These are phyloP conservation scores for Teunomyces atbi DNA, from an alignment of 805 yeast species.

Conservation along the genomic window DNA sequence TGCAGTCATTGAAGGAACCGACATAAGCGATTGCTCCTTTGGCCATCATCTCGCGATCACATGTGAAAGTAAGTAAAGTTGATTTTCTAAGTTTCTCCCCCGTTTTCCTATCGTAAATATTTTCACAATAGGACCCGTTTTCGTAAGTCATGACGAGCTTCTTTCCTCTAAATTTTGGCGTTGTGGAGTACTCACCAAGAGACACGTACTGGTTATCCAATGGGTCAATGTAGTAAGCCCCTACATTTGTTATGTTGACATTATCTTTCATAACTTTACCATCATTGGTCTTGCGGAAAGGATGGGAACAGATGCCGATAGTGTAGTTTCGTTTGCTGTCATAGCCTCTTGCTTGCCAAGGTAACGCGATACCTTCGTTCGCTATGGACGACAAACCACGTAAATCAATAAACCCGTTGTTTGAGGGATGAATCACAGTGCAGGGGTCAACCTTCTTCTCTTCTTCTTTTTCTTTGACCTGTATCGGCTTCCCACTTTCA, in stretches of 20 bases:
- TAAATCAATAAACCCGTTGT: conserved; percentile 53
- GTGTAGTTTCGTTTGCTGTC: conserved; percentile 74
- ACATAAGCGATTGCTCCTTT: conserved; percentile 67
- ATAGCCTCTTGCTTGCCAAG: conserved; percentile 69
- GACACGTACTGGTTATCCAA: conserved; percentile 35
- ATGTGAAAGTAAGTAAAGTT: conserved; percentile 66
- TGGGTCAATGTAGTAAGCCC: conserved; percentile 45
- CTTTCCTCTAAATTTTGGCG: conserved; percentile 69
- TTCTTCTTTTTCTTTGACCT: conserved; percentile 8
- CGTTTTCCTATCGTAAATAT: conserved; percentile 31
- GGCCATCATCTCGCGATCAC: conserved; percentile 71
- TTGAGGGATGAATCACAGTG: conserved; percentile 35
- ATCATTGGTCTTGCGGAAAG: conserved; percentile 46
- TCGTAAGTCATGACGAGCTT: conserved; percentile 68
- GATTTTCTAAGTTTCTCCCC: conserved; percentile 57
- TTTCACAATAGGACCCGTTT: conserved; percentile 61
- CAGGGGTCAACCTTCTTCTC: conserved; percentile 31
- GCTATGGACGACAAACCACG: conserved; percentile 47
- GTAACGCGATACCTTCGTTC: conserved; percentile 43
- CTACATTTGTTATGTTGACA: conserved; percentile 37
- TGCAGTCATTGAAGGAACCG: conserved; percentile 73
- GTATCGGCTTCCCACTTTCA: neutral
- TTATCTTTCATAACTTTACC: conserved; percentile 37
- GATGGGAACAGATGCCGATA: conserved; percentile 46
- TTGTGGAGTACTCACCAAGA: conserved; percentile 51